Evolutionary conservation across 495 filamentous ascomycete genomes (phyloP), one percentile per base, ranked within the genome.

Genomic region (Talaromyces nanjingensis): DNA sequence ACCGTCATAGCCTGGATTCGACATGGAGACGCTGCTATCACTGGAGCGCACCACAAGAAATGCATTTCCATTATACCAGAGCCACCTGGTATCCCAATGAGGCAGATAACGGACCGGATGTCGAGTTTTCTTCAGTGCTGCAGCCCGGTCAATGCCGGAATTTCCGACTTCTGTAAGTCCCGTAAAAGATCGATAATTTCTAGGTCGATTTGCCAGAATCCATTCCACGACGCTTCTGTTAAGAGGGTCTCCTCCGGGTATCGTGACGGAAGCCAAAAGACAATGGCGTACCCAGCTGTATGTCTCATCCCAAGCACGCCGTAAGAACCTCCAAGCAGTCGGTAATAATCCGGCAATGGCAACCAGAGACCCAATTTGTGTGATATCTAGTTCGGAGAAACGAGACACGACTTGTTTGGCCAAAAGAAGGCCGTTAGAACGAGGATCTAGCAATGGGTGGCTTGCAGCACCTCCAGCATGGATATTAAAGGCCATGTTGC

Each of bases 141-240:
- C 59, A 29, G 59, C 59, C 12, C 59, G 59, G 16, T 60, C 59
- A 25, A 60, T 27, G 31, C 59, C 39, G n/a, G 34, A 11, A 25
- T 20, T 47, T 9, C 39, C 34, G 6, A 60, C 39, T 42, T 60
- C 59, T 16, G 59, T 60, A 47, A 25, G 37, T 9, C 59, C 59
- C 9, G 59, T 60, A 24, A 60, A 60, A 6, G 34, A 60, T 16
- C 59, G 59, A 60, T 60, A 60, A 27, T 60, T 42, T 5, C 59
- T n/a, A 20, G 34, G 39, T 12, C 59, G 33, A 33, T 60, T 60
- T 42, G 59, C 33, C 3, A 60, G 34, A 11, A 60, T 60, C 59
- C 59, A 60, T 60, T 60, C 34, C 31, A 60, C 59, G 4, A 60
- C 59, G 59, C 59, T 60, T 34, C 34, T 24, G 24, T 60, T 60